Evolutionary conservation across 108 stramenopile genomes (phyloP).

Genomic region (Epithemia pelagica): DNA sequence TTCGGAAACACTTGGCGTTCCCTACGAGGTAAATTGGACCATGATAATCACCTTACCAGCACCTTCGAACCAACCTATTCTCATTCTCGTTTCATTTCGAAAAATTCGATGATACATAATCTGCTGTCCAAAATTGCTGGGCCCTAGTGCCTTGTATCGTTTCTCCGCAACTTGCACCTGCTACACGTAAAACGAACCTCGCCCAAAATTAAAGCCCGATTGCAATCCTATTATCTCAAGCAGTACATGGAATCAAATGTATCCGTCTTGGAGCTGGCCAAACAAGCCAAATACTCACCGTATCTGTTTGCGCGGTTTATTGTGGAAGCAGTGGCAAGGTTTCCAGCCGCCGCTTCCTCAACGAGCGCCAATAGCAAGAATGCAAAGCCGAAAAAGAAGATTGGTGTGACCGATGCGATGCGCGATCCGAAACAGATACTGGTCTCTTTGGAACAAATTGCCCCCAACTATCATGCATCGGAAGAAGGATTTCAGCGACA

Average conservation of each 20-base stretch:
- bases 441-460: conserved; percentile 28
- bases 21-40: conserved; percentile 39
- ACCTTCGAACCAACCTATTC: too few species aligned
- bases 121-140: not conserved
- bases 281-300: conserved; percentile 53
- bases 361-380: not conserved
- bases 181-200: conserved; percentile 46
- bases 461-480: conserved; percentile 40
- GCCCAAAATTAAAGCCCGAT: conserved; percentile 24
- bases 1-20: conserved; percentile 35
- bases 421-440: conserved; percentile 44
- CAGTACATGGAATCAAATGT: conserved; percentile 32
- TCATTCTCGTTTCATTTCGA: not conserved
- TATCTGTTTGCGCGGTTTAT: conserved; percentile 54
- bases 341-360: not conserved
- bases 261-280: conserved; percentile 51
- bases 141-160: conserved; percentile 49
- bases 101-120: not conserved
- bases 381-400: conserved; percentile 25
- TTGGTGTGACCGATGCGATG: conserved; percentile 45
- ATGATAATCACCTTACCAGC: too few species aligned
- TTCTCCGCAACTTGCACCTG: conserved; percentile 60
- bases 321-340: conserved; percentile 32
- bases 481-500: conserved; percentile 22
- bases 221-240: conserved; percentile 20